Conservation (phyloP, 2,329 filamentous ascomycete genomes). For the Rachicladosporium sp. region DNA sequence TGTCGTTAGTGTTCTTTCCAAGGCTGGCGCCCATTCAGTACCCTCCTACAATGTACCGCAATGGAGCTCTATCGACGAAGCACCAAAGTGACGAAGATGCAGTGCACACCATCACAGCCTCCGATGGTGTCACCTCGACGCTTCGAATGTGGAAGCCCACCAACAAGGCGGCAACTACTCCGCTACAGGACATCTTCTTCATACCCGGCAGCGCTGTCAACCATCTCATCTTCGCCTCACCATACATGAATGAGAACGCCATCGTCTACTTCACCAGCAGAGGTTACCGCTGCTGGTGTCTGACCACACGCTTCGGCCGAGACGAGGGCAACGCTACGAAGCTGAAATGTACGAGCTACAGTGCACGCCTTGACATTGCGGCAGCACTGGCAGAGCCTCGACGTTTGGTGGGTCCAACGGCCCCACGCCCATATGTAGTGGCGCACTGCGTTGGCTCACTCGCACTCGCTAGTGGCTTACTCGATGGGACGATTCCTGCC, state of each 20-base stretch:
- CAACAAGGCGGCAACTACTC: neutral
- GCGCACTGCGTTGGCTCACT: slow-evolving; percentile 54
- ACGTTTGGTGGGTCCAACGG: slow-evolving; percentile 28
- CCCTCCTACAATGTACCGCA: too few species aligned
- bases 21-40: too few species aligned
- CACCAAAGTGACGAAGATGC: too few species aligned
- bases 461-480: slow-evolving; percentile 44
- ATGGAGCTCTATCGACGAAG: too few species aligned
- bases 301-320: slow-evolving; percentile 47
- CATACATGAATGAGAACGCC: slow-evolving; percentile 51
- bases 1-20: too few species aligned
- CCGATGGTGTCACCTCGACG: slow-evolving; percentile 40
- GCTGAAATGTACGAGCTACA: slow-evolving; percentile 46
- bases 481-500: slow-evolving; percentile 48
- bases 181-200: slow-evolving; percentile 45
- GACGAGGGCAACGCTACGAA: slow-evolving; percentile 33
- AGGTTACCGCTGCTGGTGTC: slow-evolving; percentile 48
- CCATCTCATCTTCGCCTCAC: slow-evolving; percentile 50
- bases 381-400: slow-evolving; percentile 39
- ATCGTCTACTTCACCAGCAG: slow-evolving; percentile 50
- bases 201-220: slow-evolving; percentile 52
- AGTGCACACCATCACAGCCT: slow-evolving; percentile 28
- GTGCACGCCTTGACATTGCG: slow-evolving; percentile 46
- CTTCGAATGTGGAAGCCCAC: slow-evolving; percentile 46
- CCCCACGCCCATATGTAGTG: slow-evolving; percentile 41